Evolutionary conservation across 768 basidiomycete species (phyloP).

Genomic region (Erythrobasidium yunnanense): DNA sequence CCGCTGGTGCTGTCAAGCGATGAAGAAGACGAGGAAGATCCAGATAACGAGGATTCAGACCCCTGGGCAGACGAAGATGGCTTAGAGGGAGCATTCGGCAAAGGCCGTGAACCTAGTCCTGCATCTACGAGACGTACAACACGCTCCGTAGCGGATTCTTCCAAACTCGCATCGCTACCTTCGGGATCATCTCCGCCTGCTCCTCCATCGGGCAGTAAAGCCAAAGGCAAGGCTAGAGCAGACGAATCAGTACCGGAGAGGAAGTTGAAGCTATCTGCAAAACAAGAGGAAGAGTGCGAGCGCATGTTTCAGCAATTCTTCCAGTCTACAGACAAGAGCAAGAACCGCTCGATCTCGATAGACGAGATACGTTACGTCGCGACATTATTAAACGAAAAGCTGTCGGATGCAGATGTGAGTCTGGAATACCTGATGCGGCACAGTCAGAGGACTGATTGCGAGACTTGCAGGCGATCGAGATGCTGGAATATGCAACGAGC

Average conservation of each 20-base stretch:
- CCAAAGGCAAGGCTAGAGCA: background rate
- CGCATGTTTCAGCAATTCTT: constrained; percentile 36
- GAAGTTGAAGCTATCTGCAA: background rate
- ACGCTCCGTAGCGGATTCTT: background rate
- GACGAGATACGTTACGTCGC: constrained; percentile 32
- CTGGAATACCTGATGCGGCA: background rate
- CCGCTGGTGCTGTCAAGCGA: background rate
- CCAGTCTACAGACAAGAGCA: background rate
- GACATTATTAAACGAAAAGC: constrained; percentile 32
- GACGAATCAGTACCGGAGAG: background rate
- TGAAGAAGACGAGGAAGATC: constrained; percentile 16
- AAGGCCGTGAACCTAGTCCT: background rate
- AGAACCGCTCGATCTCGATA: constrained; percentile 26
- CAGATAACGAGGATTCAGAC: background rate
- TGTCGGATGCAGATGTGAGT: constrained; percentile 34
- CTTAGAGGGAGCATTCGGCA: constrained; percentile 25
- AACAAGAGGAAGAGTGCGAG: constrained; percentile 19
- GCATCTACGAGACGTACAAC: background rate
- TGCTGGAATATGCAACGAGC: constrained; percentile 32
- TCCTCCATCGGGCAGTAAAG: constrained; percentile 5
- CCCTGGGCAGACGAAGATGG: constrained; percentile 13
- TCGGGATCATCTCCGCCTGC: background rate
- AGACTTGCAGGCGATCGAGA: constrained; percentile 30
- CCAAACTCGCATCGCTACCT: background rate
- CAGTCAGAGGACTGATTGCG: background rate